Base-by-base conservation (phyloP, 2,329 filamentous ascomycete genomes). In the Cryoendolithus antarcticus region DNA sequence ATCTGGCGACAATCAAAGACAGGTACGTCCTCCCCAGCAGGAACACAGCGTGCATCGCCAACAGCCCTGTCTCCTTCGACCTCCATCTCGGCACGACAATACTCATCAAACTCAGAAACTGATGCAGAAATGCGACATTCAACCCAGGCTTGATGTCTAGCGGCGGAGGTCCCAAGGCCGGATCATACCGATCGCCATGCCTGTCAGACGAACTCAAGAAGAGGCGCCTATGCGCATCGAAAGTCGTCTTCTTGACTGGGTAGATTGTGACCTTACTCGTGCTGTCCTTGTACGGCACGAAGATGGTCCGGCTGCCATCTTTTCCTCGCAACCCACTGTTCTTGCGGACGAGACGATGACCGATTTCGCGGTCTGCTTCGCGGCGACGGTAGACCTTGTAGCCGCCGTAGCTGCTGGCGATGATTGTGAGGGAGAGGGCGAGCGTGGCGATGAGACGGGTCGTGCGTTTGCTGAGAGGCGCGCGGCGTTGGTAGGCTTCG, bases 51-150 rank as follows among this genome's bases (percentile, higher is more conserved):
- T 98, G 91, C 54, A 86, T 91, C 45, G 94, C 62, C 24, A 98
- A 68, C 46, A 98, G 65, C 1, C 88, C 89, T 0, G 89, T 88
- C 65, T 96, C 91, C 60, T 98, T 98, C 60, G 86, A 94, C 10
- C 81, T 81, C 82, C 89, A 94, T 46, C 89, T 71, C 4, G 91
- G 91, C 45, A 98, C 83, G 86, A 96, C 93, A 56, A 98, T 96
- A 63, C 86, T 95, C 65, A 96, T 77, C 39, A 98, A 66, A 55
- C 89, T 95, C 37, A 96, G 71, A 53, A 98, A 96, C 62, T 98
- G 91, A 59, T 98, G 91, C 38, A 98, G 62, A 54, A 98, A 98
- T 8, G 91, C 91, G 42, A 98, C 71, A 57, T 98, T 98, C 30
- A 98, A 66, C 0, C 91, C 91, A 0, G 91, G 86, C 60, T 94